Base-by-base conservation (phyloP, 768 basidiomycete species). In the Kwoniella bestiolae region DNA sequence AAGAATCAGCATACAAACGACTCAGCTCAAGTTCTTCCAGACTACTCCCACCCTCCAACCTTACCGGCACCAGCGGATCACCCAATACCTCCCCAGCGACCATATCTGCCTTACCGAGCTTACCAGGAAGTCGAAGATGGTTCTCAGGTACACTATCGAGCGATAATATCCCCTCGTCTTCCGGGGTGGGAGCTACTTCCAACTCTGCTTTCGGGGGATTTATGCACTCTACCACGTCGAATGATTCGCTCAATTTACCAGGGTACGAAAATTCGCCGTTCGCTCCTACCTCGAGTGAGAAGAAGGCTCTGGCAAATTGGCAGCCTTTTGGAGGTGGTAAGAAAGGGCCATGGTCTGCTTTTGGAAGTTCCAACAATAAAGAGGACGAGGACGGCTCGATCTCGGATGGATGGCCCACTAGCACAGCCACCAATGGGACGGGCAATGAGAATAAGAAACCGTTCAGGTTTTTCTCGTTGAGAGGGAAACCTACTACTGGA, bases 231-330 rank as follows among this genome's bases (percentile, higher is more conserved):
- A 71, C 71, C 31, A 63, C 65, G 9, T 78, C 76, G 12, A 78
- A 72, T 55, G 79, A 80, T 45, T 72, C 72, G n/a, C 65, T 80
- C 9, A 59, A 61, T 45, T 50, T 70, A 11, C 29, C 57, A n/a
- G 55, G 68, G 6, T 74, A 68, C 59, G 66, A 71, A 41, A 44
- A 64, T 34, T 72, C 66, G 31, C 79, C 66, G 6, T 80, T 80
- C 53, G 76, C 79, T 5, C 79, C 79, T 5, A 73, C 72, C 26
- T 74, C 73, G 11, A 70, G 65, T 29, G 79, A 80, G 65, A 79
- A 80, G 66, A 70, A 77, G 61, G 71, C 71, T 41, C 66, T 80
- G 11, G 74, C 74, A 77, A 77, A 45, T 80, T 77, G 79, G 75
- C 74, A 29, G 73, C 79, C 38, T 41, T 41, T 11, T 26, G 50